These are phyloP conservation scores for Fusarium coffeatum DNA, from an alignment of 2,329 filamentous ascomycete species.

Conservation along the genomic window DNA sequence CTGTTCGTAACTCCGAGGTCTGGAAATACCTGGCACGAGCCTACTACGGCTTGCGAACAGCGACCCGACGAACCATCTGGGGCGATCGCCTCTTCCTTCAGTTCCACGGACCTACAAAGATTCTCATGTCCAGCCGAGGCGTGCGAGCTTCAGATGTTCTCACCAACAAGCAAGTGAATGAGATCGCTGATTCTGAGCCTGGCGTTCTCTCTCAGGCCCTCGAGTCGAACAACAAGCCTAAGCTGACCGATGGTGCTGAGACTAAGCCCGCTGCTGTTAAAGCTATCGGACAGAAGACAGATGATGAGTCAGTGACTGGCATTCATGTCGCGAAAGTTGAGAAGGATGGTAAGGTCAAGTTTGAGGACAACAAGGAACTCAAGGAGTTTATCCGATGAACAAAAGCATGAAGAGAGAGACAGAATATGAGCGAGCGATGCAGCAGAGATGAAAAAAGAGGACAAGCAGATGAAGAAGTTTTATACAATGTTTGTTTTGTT, in stretches of 20 bases:
- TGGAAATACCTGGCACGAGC: conserved; percentile 77
- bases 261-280: conserved; percentile 43
- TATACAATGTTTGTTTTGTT: conserved; percentile 14
- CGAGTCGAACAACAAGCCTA: conserved; percentile 56
- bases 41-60: conserved; percentile 78
- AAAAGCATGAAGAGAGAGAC: not conserved
- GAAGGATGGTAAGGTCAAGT: conserved; percentile 73
- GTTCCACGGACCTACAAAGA: conserved; percentile 86
- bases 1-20: conserved; percentile 75
- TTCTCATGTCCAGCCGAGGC: conserved; percentile 90
- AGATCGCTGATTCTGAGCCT: conserved; percentile 85
- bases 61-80: conserved; percentile 86
- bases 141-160: conserved; percentile 82
- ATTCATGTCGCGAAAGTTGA: conserved; percentile 68
- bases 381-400: conserved; percentile 64
- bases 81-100: conserved; percentile 92
- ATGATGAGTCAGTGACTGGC: conserved; percentile 54
- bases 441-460: conserved; percentile 17
- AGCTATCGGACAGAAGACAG: conserved; percentile 42
- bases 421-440: conserved; percentile 8
- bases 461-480: conserved; percentile 5
- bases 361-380: conserved; percentile 69
- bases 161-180: conserved; percentile 82
- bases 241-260: conserved; percentile 31
- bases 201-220: conserved; percentile 74